A percentile compares a stretch with the other conserved stretches of the same genome.
Evolutionary conservation across 139 green algal species (phyloP).

Genomic region (Picochlorum sp.): DNA sequence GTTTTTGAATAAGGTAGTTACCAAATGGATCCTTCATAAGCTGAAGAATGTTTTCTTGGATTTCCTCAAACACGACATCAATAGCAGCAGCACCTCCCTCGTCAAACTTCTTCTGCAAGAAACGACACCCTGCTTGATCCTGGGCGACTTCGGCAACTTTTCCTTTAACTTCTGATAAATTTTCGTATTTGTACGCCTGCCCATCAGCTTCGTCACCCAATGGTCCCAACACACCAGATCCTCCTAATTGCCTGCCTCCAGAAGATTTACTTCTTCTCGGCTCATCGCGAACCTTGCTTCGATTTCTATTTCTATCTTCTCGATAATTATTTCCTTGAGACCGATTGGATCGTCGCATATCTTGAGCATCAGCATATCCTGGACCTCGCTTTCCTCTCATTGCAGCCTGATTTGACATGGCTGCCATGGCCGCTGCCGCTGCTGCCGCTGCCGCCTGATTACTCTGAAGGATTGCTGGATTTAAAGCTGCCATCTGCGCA

Average conservation of each 20-base stretch:
- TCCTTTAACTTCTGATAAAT: slow-evolving; percentile 47
- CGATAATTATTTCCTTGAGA: background rate
- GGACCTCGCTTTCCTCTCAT: background rate
- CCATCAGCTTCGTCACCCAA: slow-evolving; percentile 6
- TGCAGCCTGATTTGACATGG: slow-evolving; percentile 6
- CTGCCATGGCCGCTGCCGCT: slow-evolving; percentile 41
- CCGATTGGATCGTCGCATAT: slow-evolving; percentile 1
- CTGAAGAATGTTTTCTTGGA: slow-evolving; percentile 71
- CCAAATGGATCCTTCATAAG: slow-evolving; percentile 99
- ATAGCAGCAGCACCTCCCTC: slow-evolving; percentile 80
- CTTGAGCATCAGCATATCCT: slow-evolving; percentile 16
- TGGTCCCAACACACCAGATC: slow-evolving; percentile 7
- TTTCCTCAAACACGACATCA: slow-evolving; percentile 59
- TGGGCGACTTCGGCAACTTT: slow-evolving; percentile 79
- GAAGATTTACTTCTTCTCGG: slow-evolving; percentile 1
- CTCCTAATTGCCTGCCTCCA: slow-evolving; percentile 15
- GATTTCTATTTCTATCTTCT: slow-evolving; percentile 1
- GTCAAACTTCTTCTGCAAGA: slow-evolving; percentile 97
- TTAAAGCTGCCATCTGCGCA: slow-evolving; percentile 48
- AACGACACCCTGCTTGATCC: slow-evolving; percentile 96
- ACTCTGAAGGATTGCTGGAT: slow-evolving; percentile 23
- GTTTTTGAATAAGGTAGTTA: slow-evolving; percentile 99
- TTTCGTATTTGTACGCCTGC: slow-evolving; percentile 41
- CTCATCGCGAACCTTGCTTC: background rate
- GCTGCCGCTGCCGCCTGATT: slow-evolving; percentile 46